Percentiles rank a stretch among this genome's conserved stretches.
These are phyloP conservation scores for Solanum etuberosum DNA, from an alignment of 257 asterid species.

Conservation along the genomic window DNA sequence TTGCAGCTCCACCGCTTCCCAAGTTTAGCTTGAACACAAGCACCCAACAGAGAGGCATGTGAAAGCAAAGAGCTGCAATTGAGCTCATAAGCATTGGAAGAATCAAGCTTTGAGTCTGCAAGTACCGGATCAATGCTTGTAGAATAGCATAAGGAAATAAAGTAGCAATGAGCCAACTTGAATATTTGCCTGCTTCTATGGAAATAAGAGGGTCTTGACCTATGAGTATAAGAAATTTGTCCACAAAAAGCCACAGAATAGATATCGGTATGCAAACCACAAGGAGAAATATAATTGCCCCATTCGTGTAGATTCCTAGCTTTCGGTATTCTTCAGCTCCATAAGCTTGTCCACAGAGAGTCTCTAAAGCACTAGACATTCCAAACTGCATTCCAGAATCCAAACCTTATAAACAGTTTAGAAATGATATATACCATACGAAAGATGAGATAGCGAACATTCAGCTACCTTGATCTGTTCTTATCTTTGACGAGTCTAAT, in stretches of 20 bases:
- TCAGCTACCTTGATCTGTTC: background rate
- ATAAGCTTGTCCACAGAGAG: slow-evolving; percentile 83
- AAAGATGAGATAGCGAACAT: background rate
- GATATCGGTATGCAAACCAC: slow-evolving; percentile 50
- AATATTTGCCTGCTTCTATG: slow-evolving; percentile 51
- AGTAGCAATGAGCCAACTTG: slow-evolving; percentile 57
- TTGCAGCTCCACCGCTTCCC: slow-evolving; percentile 66
- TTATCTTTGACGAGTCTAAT: background rate
- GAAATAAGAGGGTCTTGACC: slow-evolving; percentile 74
- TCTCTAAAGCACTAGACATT: slow-evolving; percentile 78
- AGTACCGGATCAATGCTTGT: slow-evolving; percentile 55
- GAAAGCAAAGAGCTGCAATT: slow-evolving; percentile 38
- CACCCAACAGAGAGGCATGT: slow-evolving; percentile 58
- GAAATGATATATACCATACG: background rate
- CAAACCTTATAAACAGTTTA: background rate
- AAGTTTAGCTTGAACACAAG: slow-evolving; percentile 39
- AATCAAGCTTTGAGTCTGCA: slow-evolving; percentile 69
- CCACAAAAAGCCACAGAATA: slow-evolving; percentile 47
- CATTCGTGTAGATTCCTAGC: slow-evolving; percentile 43
- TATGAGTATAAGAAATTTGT: slow-evolving; percentile 27
- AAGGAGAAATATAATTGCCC: slow-evolving; percentile 44
- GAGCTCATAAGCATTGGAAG: slow-evolving; percentile 62
- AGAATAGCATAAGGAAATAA: slow-evolving; percentile 62
- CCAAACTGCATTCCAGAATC: slow-evolving; percentile 38
- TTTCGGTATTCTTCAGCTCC: slow-evolving; percentile 58